Evolutionary conservation across 179 eudicot genomes (phyloP), one percentile per base, ranked within the genome.

Genomic region (Patellifolia procumbens): DNA sequence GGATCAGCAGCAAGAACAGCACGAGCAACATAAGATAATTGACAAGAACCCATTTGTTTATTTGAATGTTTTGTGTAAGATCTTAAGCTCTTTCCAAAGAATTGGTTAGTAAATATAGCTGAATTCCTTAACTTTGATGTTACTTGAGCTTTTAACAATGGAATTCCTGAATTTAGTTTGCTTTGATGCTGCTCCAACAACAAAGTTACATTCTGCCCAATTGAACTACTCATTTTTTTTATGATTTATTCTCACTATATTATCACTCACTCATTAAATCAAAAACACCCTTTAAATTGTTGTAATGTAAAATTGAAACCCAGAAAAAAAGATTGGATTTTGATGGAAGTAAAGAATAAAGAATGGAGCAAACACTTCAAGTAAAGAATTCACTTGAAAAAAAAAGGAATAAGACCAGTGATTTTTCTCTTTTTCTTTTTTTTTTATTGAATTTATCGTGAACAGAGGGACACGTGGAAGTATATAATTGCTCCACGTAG

Each of bases 1-100:
- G 72, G 74, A 82, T 84, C 85, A 37, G 96, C 80, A 67, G 96
- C 84, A 45, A 91, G 78, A 42, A 90, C 97, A 81, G 99, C 98
- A 73, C 84, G 87, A 68, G 90, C 86, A 76, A 85, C 79, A 72
- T 65, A 82, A 62, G 81, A 86, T 84, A 70, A 66, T 3, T 74
- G 64, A 12, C 68, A 75, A 68, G 58, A 59, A 70, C 75, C 88
- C 91, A 86, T 85, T 2, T 78, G 68, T 74, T 80, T 78, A 55
- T 77, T 81, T 56, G 69, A 24, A 79, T 68, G n/a, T n/a, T n/a
- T 74, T 55, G 70, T 79, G 68, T 11, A 74, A 70, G 81, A 60
- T 55, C 62, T 81, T 76, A 88, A 82, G 29, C 78, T 69, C 24
- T 74, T 66, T 1, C 89, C 92, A 35, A 82, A 64, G 49, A 92